phyloP scores from a whole-genome alignment of 306 rosid genomes.

The Medicago lupulina region DNA sequence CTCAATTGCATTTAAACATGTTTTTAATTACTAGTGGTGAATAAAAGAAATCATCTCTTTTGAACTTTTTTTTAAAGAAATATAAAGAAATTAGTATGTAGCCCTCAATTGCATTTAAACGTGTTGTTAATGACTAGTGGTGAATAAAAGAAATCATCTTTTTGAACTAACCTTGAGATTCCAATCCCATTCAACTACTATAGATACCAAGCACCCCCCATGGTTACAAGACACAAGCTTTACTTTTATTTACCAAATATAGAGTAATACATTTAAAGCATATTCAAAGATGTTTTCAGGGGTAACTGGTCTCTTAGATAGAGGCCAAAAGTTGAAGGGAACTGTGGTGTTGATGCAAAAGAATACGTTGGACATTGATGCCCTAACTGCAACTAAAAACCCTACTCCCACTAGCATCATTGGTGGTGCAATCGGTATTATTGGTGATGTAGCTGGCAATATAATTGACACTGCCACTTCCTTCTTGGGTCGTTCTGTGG shows the following conservation, averaged over 20 bases:
- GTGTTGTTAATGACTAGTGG: not conserved
- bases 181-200: not conserved
- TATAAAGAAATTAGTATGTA: not conserved
- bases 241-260: not conserved
- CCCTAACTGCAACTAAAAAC: conserved; percentile 1
- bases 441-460: not conserved
- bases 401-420: not conserved
- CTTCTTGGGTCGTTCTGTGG: not conserved
- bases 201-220: conserved; percentile 8
- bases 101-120: not conserved
- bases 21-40: no score
- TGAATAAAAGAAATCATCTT: not conserved
- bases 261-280: not conserved
- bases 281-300: not conserved
- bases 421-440: not conserved
- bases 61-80: no score
- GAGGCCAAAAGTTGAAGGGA: conserved; percentile 28
- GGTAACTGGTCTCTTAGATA: not conserved
- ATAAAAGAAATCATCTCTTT: no score
- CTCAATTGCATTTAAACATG: no score
- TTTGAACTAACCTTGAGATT: not conserved
- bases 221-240: conserved; percentile 4
- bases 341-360: conserved; percentile 36
- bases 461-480: conserved; percentile 3
- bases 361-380: conserved; percentile 36